Percentiles rank a stretch among this genome's conserved stretches.
Evolutionary conservation across 2,329 filamentous ascomycete species (phyloP).

Genomic region (Colletotrichum ledebouriae): DNA sequence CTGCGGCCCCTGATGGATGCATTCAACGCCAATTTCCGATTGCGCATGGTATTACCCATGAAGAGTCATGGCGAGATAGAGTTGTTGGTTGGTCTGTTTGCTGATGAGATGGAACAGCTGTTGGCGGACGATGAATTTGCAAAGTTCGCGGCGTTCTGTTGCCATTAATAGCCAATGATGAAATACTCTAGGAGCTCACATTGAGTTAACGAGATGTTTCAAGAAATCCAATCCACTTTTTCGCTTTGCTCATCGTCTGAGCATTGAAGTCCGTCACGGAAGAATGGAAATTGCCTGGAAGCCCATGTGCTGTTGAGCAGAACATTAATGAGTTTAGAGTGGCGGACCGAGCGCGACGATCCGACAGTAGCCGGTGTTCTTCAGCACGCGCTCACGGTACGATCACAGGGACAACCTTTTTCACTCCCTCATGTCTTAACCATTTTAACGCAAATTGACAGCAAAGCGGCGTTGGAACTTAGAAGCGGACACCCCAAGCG

Average conservation of each 20-base stretch:
- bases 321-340: background rate
- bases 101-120: conserved; percentile 49
- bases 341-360: conserved; percentile 1
- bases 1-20: conserved; percentile 49
- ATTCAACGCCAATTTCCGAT: conserved; percentile 45
- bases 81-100: conserved; percentile 47
- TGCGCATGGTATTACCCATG: conserved; percentile 49
- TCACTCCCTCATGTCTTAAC: too few species aligned
- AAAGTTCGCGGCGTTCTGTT: conserved; percentile 43
- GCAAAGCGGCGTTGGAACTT: too few species aligned
- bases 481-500: too few species aligned
- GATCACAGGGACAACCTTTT: too few species aligned
- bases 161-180: conserved; percentile 11
- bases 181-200: too few species aligned
- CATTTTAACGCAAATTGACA: too few species aligned
- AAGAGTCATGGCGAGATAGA: conserved; percentile 49
- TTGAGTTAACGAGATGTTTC: background rate
- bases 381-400: background rate
- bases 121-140: conserved; percentile 47
- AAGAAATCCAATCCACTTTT: too few species aligned
- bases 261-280: background rate
- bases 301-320: background rate
- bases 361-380: background rate
- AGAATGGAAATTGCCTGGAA: background rate
- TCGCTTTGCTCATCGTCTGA: conserved; percentile 7